Evolutionary conservation across 2,329 filamentous ascomycete genomes (phyloP).

Genomic region (Penicillium sp.): DNA sequence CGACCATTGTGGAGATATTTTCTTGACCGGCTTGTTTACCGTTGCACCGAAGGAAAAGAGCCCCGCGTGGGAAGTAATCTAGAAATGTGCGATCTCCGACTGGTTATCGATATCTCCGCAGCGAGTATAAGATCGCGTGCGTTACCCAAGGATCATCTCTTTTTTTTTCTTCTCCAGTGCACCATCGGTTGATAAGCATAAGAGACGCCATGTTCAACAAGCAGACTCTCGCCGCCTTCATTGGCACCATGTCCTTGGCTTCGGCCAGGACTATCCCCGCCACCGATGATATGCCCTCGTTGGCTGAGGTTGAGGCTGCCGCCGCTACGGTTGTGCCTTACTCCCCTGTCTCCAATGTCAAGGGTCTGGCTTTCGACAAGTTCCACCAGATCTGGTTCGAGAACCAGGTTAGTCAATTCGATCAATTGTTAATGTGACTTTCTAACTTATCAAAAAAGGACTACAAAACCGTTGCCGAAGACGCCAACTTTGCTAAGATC

Average conservation of each 20-base stretch:
- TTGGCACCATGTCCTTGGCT: slow-evolving; percentile 23
- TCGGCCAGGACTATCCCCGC: slow-evolving; percentile 21
- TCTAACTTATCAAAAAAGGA: slow-evolving; percentile 32
- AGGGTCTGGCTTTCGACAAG: slow-evolving; percentile 71
- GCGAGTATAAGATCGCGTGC: background rate
- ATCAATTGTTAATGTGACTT: background rate
- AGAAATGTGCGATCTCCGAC: background rate
- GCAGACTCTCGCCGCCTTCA: slow-evolving; percentile 48
- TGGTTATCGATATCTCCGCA: background rate
- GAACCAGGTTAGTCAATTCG: slow-evolving; percentile 58
- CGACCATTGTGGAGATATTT: background rate
- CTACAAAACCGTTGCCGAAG: slow-evolving; percentile 63
- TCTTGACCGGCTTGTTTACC: background rate
- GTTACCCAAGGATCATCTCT: background rate
- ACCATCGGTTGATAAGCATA: background rate
- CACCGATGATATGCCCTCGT: slow-evolving; percentile 25
- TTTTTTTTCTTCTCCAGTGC: background rate
- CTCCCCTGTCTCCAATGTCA: slow-evolving; percentile 65
- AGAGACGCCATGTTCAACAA: slow-evolving; percentile 46
- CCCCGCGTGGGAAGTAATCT: background rate
- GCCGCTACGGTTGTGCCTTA: slow-evolving; percentile 60
- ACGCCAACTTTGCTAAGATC: slow-evolving; percentile 44
- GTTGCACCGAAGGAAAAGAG: background rate
- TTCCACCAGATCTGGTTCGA: slow-evolving; percentile 75
- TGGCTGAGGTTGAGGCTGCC: slow-evolving; percentile 31